Conservation (phyloP, 805 yeast species). For the Myxozyma vanderwaltii region DNA sequence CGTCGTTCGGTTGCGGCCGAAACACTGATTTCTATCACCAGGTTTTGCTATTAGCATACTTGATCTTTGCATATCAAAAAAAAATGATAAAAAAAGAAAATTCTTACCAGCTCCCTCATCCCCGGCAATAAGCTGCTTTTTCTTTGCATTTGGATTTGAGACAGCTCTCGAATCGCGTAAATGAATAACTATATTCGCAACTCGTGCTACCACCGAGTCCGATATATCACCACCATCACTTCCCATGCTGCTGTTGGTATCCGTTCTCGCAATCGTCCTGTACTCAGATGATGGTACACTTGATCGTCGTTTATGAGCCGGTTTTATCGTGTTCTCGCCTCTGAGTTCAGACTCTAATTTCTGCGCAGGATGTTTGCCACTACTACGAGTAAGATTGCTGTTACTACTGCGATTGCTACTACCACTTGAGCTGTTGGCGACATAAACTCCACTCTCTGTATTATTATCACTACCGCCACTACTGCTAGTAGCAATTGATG, state of each 20-base stretch:
- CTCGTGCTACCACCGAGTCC: constrained; percentile 25
- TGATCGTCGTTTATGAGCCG: not conserved
- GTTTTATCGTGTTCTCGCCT: not conserved
- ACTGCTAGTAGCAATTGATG: not conserved
- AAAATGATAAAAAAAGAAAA: not conserved
- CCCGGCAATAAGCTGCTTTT: not conserved
- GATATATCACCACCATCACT: constrained; percentile 6
- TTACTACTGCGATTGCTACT: not conserved
- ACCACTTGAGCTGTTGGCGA: not conserved
- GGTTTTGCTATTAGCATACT: constrained; percentile 8
- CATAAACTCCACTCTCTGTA: not conserved
- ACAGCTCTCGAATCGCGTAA: constrained; percentile 21
- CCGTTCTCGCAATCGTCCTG: not conserved
- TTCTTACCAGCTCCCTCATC: constrained; percentile 4
- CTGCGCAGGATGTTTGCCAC: not conserved
- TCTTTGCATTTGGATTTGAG: not conserved
- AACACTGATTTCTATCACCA: constrained; percentile 5
- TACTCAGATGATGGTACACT: not conserved
- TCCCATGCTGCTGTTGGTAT: not conserved
- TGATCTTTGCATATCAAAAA: not conserved
- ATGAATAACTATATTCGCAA: constrained; percentile 28
- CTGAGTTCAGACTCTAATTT: not conserved
- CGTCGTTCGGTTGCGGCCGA: constrained; percentile 26
- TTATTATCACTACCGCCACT: not conserved
- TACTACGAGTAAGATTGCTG: not conserved